phyloP scores from a whole-genome alignment of 805 yeast genomes.

The Saturnispora dispora region DNA sequence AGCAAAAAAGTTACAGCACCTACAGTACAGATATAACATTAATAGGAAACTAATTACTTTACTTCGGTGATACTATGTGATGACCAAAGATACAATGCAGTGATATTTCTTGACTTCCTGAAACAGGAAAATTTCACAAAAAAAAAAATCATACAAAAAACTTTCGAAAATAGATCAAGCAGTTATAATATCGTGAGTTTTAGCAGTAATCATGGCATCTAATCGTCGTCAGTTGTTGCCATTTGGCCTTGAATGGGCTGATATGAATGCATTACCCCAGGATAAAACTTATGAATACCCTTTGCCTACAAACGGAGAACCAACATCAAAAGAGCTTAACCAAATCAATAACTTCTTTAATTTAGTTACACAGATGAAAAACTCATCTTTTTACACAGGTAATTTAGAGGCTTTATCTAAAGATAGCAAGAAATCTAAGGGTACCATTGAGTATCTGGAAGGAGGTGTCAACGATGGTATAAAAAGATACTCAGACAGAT shows the following conservation, averaged over 20 bases:
- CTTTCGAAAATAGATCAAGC: not conserved
- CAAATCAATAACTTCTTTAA: conserved; percentile 49
- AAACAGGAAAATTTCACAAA: not conserved
- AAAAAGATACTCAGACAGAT: conserved; percentile 73
- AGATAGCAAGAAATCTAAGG: conserved; percentile 2
- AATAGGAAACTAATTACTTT: no score
- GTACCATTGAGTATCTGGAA: conserved; percentile 24
- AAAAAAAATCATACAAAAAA: not conserved
- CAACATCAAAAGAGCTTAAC: conserved; percentile 40
- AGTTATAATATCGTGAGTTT: not conserved
- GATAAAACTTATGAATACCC: conserved; percentile 32
- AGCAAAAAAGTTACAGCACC: no score
- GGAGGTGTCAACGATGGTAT: conserved; percentile 56
- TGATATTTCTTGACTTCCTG: no score
- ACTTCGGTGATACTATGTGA: no score
- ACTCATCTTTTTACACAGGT: conserved; percentile 64
- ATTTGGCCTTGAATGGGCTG: conserved; percentile 65
- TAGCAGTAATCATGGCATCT: not conserved
- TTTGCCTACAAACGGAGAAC: conserved; percentile 58
- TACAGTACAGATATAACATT: no score
- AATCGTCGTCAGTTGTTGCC: conserved; percentile 38
- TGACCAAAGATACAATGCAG: no score
- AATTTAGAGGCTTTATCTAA: conserved; percentile 24
- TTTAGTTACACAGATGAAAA: conserved; percentile 43
- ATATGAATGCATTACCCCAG: conserved; percentile 35